These are phyloP conservation scores for Xylariaceae sp. DNA, from an alignment of 2,329 filamentous ascomycete species.

Conservation along the genomic window DNA sequence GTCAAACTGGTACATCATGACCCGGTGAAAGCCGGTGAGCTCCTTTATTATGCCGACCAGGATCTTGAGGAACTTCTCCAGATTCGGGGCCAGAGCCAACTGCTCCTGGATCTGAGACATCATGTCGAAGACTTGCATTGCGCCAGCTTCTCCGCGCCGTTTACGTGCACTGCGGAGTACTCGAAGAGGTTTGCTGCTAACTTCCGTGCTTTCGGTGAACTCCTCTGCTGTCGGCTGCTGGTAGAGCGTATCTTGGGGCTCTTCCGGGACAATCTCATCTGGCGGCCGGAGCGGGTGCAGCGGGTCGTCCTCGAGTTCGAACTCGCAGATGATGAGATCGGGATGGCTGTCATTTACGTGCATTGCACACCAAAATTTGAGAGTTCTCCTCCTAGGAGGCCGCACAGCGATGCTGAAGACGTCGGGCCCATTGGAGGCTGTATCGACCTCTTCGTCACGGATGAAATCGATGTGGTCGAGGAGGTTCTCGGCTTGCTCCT, in stretches of 20 bases:
- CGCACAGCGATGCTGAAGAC: conserved; percentile 74
- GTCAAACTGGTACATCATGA: conserved; percentile 93
- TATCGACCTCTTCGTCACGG: conserved; percentile 71
- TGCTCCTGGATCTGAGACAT: conserved; percentile 90
- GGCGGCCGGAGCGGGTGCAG: conserved; percentile 58
- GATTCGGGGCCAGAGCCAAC: conserved; percentile 60
- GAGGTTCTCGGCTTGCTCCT: conserved; percentile 77
- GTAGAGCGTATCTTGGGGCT: conserved; percentile 66
- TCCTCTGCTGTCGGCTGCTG: conserved; percentile 68
- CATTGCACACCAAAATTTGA: conserved; percentile 81
- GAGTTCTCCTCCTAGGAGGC: conserved; percentile 42
- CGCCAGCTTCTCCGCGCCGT: conserved; percentile 67
- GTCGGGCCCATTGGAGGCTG: conserved; percentile 69
- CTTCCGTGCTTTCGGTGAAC: conserved; percentile 65
- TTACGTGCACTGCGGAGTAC: conserved; percentile 69
- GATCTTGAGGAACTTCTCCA: conserved; percentile 71
- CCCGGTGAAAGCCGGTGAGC: conserved; percentile 81
- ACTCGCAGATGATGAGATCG: conserved; percentile 75
- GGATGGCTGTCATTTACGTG: conserved; percentile 64
- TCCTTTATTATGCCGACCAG: conserved; percentile 83
- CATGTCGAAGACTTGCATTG: conserved; percentile 87
- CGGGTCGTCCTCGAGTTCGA: conserved; percentile 74
- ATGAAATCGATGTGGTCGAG: conserved; percentile 86
- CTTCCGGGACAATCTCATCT: conserved; percentile 51
- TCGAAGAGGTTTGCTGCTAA: conserved; percentile 68